Evolutionary conservation across 148 eudicot genomes (phyloP).

Genomic region (Oxyria digyna): DNA sequence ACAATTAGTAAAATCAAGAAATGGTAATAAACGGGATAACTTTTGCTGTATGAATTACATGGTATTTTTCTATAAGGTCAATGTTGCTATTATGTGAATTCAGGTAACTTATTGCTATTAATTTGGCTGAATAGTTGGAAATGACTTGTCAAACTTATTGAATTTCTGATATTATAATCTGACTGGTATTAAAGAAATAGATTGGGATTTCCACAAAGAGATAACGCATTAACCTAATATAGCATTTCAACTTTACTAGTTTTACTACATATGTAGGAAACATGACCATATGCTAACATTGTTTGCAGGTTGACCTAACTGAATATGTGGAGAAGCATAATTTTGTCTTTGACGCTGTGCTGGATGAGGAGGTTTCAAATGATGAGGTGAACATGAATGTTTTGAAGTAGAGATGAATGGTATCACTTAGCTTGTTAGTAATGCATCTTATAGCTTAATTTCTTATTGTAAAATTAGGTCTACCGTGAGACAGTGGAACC

Average conservation of each 20-base stretch:
- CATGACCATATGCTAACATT: not conserved
- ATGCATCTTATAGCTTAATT: not conserved
- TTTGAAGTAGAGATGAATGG: not conserved
- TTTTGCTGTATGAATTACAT: no score
- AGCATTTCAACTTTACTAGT: not conserved
- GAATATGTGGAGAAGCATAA: constrained; percentile 91
- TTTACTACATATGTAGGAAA: not conserved
- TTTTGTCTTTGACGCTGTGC: constrained; percentile 96
- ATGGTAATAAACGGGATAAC: not conserved
- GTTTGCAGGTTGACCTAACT: constrained; percentile 88
- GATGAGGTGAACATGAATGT: constrained; percentile 55
- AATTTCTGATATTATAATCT: not conserved
- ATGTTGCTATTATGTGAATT: not conserved
- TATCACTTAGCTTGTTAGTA: not conserved
- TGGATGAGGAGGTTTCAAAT: constrained; percentile 95
- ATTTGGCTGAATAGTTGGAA: not conserved
- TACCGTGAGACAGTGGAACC: constrained; percentile 96
- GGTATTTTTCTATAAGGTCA: not conserved
- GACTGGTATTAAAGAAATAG: not conserved
- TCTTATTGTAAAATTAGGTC: constrained; percentile 36
- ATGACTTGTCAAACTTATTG: not conserved
- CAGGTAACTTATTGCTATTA: not conserved
- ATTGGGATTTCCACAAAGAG: no score
- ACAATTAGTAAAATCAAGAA: not conserved
- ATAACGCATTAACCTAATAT: not conserved